Evolutionary conservation across 345 rosid species (phyloP).

Genomic region (Iberis pinnata): DNA sequence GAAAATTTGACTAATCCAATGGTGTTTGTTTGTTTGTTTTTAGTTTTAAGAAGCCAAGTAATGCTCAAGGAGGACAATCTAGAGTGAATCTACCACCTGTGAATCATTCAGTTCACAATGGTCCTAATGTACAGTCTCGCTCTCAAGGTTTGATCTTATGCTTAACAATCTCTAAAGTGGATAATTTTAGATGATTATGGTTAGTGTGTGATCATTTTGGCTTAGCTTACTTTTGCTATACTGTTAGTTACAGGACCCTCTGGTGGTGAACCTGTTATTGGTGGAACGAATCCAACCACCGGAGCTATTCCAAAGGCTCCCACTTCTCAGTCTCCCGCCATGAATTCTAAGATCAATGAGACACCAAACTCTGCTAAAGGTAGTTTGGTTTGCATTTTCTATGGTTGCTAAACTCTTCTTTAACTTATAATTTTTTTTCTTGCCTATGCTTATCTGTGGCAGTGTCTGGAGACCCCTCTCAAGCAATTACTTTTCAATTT

Average conservation of each 20-base stretch:
- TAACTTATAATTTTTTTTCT: too few species aligned
- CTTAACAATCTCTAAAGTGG: neutral
- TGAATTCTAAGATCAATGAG: slow-evolving; percentile 38
- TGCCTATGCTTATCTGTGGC: slow-evolving; percentile 4
- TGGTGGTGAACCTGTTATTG: slow-evolving; percentile 40
- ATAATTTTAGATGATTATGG: neutral
- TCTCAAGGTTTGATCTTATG: slow-evolving; percentile 56
- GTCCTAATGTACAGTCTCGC: slow-evolving; percentile 44
- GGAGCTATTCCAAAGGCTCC: slow-evolving; percentile 75
- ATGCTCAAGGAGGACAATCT: slow-evolving; percentile 68
- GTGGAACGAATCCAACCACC: slow-evolving; percentile 35
- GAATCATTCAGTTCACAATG: slow-evolving; percentile 48
- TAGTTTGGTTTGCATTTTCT: slow-evolving; percentile 15
- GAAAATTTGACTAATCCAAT: too few species aligned
- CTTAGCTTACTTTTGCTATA: neutral
- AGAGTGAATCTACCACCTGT: slow-evolving; percentile 44
- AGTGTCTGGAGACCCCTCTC: slow-evolving; percentile 56
- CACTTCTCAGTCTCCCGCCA: slow-evolving; percentile 61
- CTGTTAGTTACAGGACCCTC: slow-evolving; percentile 35
- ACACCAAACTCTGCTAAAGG: slow-evolving; percentile 50
- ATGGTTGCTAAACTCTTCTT: neutral
- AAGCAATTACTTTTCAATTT: slow-evolving; percentile 67
- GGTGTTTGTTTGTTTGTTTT: too few species aligned
- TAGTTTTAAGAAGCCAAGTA: slow-evolving; percentile 63
- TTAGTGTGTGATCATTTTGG: neutral